Percentiles rank a stretch among this genome's conserved stretches.
These are phyloP conservation scores for Hemileccinum impolitum DNA, from an alignment of 768 basidiomycete genomes.

Conservation along the genomic window DNA sequence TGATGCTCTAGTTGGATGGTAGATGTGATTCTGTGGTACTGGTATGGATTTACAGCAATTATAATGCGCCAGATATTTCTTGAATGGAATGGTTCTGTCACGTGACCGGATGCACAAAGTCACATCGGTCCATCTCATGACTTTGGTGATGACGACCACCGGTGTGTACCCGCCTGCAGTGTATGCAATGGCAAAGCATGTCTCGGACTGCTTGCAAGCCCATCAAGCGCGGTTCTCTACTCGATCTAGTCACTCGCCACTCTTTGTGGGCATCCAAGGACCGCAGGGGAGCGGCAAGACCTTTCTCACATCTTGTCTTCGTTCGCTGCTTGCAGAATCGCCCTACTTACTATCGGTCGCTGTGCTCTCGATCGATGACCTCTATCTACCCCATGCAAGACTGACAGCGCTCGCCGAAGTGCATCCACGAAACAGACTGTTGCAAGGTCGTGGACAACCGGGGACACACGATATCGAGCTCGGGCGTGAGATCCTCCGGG, in stretches of 20 bases:
- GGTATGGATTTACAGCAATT: constrained; percentile 29
- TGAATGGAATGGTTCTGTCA: constrained; percentile 9
- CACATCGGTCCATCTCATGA: too few relatives aligned
- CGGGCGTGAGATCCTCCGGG: constrained; percentile 49
- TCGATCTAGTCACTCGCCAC: constrained; percentile 39
- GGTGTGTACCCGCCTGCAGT: constrained; percentile 33
- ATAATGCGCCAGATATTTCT: constrained; percentile 17
- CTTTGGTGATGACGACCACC: constrained; percentile 14
- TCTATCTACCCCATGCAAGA: constrained; percentile 73
- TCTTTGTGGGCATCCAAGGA: constrained; percentile 87
- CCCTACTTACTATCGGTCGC: constrained; percentile 54
- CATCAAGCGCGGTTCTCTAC: constrained; percentile 26
- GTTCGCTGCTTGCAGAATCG: constrained; percentile 38
- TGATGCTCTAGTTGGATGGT: constrained; percentile 14
- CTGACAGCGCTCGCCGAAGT: constrained; percentile 52
- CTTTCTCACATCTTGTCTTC: constrained; percentile 61
- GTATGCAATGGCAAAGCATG: constrained; percentile 36
- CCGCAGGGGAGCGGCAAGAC: constrained; percentile 96
- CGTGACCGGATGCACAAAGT: constrained; percentile 8
- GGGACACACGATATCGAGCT: constrained; percentile 86
- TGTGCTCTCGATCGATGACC: constrained; percentile 76
- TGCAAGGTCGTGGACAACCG: constrained; percentile 85
- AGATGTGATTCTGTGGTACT: constrained; percentile 21
- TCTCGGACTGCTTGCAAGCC: constrained; percentile 33
- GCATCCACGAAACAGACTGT: constrained; percentile 56